phyloP scores from a whole-genome alignment of 257 asterid species.

The Osmanthus fragrans region DNA sequence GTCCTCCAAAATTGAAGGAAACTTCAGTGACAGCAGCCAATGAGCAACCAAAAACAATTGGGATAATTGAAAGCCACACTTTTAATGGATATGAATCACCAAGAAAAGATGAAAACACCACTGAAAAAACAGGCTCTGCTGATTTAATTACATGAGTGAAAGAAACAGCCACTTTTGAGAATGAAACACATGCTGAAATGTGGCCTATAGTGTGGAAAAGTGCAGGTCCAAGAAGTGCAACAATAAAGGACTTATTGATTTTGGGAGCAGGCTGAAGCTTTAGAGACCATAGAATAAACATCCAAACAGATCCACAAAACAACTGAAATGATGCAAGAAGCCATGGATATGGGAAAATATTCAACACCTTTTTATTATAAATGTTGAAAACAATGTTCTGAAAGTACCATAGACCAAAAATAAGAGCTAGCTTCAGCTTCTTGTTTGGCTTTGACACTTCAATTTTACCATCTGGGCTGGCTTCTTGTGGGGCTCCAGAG shows the following conservation, averaged over 20 bases:
- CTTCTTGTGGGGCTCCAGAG: slow-evolving; percentile 57
- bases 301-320: slow-evolving; percentile 82
- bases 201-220: slow-evolving; percentile 92
- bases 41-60: slow-evolving; percentile 95
- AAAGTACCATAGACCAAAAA: slow-evolving; percentile 90
- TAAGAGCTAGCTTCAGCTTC: slow-evolving; percentile 57
- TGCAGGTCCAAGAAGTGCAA: slow-evolving; percentile 94
- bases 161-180: slow-evolving; percentile 94
- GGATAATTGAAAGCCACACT: slow-evolving; percentile 89
- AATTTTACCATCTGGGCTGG: slow-evolving; percentile 59
- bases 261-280: slow-evolving; percentile 83
- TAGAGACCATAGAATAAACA: slow-evolving; percentile 69
- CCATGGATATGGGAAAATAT: slow-evolving; percentile 89
- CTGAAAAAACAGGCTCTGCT: slow-evolving; percentile 93
- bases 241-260: slow-evolving; percentile 65
- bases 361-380: slow-evolving; percentile 76
- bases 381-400: slow-evolving; percentile 88
- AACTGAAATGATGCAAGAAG: slow-evolving; percentile 92
- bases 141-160: slow-evolving; percentile 96
- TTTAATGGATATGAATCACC: slow-evolving; percentile 80
- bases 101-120: slow-evolving; percentile 72
- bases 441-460: slow-evolving; percentile 51
- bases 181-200: slow-evolving; percentile 90
- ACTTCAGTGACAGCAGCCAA: slow-evolving; percentile 95
- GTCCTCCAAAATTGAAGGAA: slow-evolving; percentile 78